phyloP scores from a whole-genome alignment of 176 grass and related monocot genomes.

The Melocanna baccifera region DNA sequence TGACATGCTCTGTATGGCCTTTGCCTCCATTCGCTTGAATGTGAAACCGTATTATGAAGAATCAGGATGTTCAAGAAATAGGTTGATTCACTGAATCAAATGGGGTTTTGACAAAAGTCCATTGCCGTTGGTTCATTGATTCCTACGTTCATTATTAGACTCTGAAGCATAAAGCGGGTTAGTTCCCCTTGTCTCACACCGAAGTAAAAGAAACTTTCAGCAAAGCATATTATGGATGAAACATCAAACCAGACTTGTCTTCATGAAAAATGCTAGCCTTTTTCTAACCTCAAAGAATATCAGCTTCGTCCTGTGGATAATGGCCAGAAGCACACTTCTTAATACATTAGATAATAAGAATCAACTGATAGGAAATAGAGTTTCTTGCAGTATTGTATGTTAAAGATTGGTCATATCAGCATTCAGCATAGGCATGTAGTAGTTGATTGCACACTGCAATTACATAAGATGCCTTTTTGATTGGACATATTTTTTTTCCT shows the following conservation, averaged over 20 bases:
- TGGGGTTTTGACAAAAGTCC: background rate
- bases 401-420: background rate
- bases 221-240: background rate
- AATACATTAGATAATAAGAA: slow-evolving; percentile 1
- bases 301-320: background rate
- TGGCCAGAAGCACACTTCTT: background rate
- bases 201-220: background rate
- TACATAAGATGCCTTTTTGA: background rate
- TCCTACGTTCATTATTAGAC: background rate
- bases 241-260: background rate
- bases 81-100: background rate
- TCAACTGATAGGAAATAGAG: background rate
- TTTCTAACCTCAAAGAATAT: background rate
- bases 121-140: background rate
- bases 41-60: background rate
- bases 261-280: background rate
- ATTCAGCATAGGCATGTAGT: background rate
- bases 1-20: background rate
- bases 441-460: background rate
- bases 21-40: background rate
- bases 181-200: background rate
- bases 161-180: background rate
- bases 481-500: background rate
- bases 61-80: background rate
- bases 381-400: background rate